Evolutionary conservation across 2,329 filamentous ascomycete species (phyloP), one percentile per base, ranked within the genome.

Genomic region (Leptodontidium sp.): DNA sequence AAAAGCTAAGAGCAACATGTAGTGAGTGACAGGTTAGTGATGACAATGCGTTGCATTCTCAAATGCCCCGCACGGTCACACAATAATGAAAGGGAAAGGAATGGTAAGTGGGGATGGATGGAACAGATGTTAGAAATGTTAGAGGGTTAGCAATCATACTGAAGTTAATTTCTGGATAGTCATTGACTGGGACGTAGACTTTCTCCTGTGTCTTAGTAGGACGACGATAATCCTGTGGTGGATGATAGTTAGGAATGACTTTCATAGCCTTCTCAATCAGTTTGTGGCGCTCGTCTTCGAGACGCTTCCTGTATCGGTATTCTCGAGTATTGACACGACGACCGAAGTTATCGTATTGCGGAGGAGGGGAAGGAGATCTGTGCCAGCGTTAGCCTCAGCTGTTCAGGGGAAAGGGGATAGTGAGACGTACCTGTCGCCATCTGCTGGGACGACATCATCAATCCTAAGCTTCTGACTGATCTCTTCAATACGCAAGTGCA

Each of bases 141-240:
- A 90, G 90, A 94, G 93, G 94, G 93, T 97, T 97, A 97, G 94
- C 91, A 94, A 96, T 95, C 95, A 95, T 98, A 99, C 96, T 99
- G 93, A 99, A 99, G 91, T 99, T 99, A 91, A 99, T 98, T 84
- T 99, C 96, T 87, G 96, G 96, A 83, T 99, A 99, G 84, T 99
- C 96, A 89, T 99, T 99, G 86, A 99, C 96, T 81, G 96, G 96
- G 82, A 99, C 96, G 82, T 99, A 99, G 92, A 99, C 97, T 88
- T 99, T 99, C 88, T 99, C 96, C 84, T 99, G 96, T 80, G 96
- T 99, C 92, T 99, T 99, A 81, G 95, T 98, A 72, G 96, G 96
- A 78, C 96, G 93, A 82, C 96, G 93, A 83, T 99, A 99, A 82
- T 99, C 96, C 87, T 95, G 93, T 69, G 96, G 96, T 78, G 96